A percentile compares a stretch with the other conserved stretches of the same genome.
Evolutionary conservation across 1,284 basidiomycete species (phyloP).

Genomic region (Thecaphora frezii): DNA sequence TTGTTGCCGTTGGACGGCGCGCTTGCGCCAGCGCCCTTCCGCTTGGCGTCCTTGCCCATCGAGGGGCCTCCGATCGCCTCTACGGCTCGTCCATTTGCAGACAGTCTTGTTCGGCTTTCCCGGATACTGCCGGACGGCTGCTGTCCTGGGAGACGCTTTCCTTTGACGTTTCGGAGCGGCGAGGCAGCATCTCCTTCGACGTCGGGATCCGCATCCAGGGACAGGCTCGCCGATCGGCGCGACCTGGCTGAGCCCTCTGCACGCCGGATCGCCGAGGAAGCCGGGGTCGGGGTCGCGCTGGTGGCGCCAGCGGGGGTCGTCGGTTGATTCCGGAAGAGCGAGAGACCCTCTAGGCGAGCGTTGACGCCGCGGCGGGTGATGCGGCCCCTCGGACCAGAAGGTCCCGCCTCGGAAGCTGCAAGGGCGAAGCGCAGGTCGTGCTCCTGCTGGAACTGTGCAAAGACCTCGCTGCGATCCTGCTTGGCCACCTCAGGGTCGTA

Average conservation of each 20-base stretch:
- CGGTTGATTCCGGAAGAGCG: slow-evolving; percentile 24
- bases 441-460: slow-evolving; percentile 33
- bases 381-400: slow-evolving; percentile 14
- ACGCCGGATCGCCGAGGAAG: background rate
- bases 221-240: too few relatives aligned
- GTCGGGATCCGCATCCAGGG: too few relatives aligned
- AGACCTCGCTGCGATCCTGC: slow-evolving; percentile 39
- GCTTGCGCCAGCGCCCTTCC: too few relatives aligned
- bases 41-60: too few relatives aligned
- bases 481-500: slow-evolving; percentile 44
- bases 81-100: too few relatives aligned
- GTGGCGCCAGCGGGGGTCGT: slow-evolving; percentile 6
- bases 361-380: slow-evolving; percentile 37
- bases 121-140: too few relatives aligned
- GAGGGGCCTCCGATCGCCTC: too few relatives aligned
- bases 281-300: background rate
- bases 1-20: slow-evolving; percentile 7
- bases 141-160: too few relatives aligned
- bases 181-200: too few relatives aligned
- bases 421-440: slow-evolving; percentile 35
- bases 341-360: slow-evolving; percentile 29
- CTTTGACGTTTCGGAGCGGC: background rate
- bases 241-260: background rate
- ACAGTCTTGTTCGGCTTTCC: too few relatives aligned
- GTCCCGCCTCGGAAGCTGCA: slow-evolving; percentile 10